phyloP scores from a whole-genome alignment of 2,329 filamentous ascomycete species.

The Aspergillus bombycis region DNA sequence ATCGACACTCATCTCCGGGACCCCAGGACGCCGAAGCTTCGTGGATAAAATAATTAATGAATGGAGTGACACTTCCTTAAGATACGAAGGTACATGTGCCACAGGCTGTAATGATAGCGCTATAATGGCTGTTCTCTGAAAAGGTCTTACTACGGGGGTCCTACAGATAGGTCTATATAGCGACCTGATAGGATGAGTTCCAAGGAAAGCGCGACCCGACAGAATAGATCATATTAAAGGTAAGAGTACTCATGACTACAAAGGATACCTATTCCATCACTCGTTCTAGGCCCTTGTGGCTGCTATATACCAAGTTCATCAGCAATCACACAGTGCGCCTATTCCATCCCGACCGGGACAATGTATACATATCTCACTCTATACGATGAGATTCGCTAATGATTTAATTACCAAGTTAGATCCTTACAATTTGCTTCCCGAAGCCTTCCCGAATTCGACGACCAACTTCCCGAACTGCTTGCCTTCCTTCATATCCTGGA shows the following conservation, averaged over 20 bases:
- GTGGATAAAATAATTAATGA: conserved; percentile 13
- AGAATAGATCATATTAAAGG: not conserved
- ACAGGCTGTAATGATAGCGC: conserved; percentile 16
- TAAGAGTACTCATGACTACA: not conserved
- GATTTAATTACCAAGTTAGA: conserved; percentile 3
- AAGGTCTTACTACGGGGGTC: not conserved
- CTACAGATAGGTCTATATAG: not conserved
- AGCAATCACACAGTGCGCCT: not conserved
- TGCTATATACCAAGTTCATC: not conserved
- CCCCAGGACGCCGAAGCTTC: not conserved
- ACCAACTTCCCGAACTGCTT: conserved; percentile 93
- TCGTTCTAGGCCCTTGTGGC: not conserved
- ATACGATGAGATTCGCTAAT: conserved; percentile 1
- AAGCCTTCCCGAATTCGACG: conserved; percentile 62
- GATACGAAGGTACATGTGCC: conserved; percentile 18
- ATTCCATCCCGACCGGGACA: not conserved
- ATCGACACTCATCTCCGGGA: conserved; percentile 19
- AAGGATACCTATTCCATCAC: not conserved
- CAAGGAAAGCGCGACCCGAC: not conserved
- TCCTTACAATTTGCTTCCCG: conserved; percentile 43
- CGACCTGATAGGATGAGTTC: not conserved
- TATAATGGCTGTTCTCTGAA: not conserved
- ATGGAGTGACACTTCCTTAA: conserved; percentile 8
- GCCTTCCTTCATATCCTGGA: conserved; percentile 84
- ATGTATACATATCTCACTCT: not conserved